Evolutionary conservation across 495 filamentous ascomycete species (phyloP).

Genomic region (Amphirosellinia nigrospora): DNA sequence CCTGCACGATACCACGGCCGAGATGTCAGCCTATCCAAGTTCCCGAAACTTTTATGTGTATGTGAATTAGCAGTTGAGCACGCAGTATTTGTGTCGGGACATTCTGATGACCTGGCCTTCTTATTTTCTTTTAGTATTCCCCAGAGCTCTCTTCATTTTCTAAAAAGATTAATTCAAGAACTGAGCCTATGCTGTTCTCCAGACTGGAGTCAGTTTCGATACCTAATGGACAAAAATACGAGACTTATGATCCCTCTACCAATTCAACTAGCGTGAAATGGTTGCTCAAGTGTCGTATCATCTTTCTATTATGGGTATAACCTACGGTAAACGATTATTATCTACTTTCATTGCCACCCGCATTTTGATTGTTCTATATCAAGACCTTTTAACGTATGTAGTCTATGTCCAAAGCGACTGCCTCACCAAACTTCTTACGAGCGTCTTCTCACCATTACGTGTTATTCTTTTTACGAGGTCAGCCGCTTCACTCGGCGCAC

Average conservation of each 20-base stretch:
- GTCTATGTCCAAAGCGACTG: neutral
- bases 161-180: conserved; percentile 45
- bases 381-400: neutral
- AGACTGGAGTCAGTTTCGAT: conserved; percentile 55
- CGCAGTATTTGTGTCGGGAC: conserved; percentile 39
- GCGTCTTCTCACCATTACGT: neutral
- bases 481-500: neutral
- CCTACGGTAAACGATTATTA: conserved; percentile 11
- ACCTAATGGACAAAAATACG: conserved; percentile 51
- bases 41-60: conserved; percentile 33
- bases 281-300: conserved; percentile 6
- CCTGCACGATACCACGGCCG: conserved; percentile 34
- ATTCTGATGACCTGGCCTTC: conserved; percentile 41
- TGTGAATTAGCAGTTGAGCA: conserved; percentile 38
- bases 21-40: conserved; percentile 28
- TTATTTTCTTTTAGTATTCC: conserved; percentile 49
- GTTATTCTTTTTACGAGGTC: conserved; percentile 11
- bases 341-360: conserved; percentile 11
- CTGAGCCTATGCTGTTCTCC: conserved; percentile 43
- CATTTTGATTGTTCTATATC: conserved; percentile 13
- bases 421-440: neutral
- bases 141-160: conserved; percentile 40
- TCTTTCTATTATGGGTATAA: conserved; percentile 25
- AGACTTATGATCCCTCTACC: conserved; percentile 39
- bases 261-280: conserved; percentile 21